A percentile compares a stretch with the other conserved stretches of the same genome.
These are phyloP conservation scores for Calonectria pseudoturangicola DNA, from an alignment of 2,329 filamentous ascomycete species.

Conservation along the genomic window DNA sequence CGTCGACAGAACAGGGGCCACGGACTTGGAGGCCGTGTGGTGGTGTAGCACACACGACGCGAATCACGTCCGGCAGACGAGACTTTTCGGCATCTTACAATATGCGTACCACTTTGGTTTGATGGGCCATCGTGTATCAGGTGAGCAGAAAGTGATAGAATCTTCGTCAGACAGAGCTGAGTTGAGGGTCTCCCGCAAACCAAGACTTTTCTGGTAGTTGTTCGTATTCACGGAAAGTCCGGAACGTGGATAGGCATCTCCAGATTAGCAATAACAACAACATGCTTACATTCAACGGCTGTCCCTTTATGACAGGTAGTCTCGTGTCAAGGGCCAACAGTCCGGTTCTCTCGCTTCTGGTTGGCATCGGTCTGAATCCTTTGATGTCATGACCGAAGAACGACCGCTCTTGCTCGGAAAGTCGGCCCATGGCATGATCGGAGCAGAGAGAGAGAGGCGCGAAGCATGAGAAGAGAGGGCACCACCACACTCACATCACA, in stretches of 20 bases:
- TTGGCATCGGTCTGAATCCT: constrained; percentile 1
- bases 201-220: background rate
- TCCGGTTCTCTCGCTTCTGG: background rate
- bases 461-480: background rate
- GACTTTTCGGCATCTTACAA: constrained; percentile 1
- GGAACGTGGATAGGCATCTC: background rate
- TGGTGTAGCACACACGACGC: constrained; percentile 25
- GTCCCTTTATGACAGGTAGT: background rate
- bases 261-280: too few species aligned
- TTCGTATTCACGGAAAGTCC: background rate
- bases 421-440: background rate
- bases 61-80: background rate
- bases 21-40: constrained; percentile 17
- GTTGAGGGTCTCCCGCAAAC: background rate
- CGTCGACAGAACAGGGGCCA: background rate
- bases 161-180: background rate
- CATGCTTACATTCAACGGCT: background rate
- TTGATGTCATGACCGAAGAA: constrained; percentile 13
- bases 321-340: background rate
- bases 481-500: background rate
- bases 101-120: constrained; percentile 19
- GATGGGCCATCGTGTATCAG: constrained; percentile 24
- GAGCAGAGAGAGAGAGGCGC: background rate
- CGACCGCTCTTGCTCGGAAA: constrained; percentile 22
- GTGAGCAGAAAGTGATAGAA: background rate